Conservation (phyloP, 495 filamentous ascomycete species). For the Beverwykella pulmonaria region DNA sequence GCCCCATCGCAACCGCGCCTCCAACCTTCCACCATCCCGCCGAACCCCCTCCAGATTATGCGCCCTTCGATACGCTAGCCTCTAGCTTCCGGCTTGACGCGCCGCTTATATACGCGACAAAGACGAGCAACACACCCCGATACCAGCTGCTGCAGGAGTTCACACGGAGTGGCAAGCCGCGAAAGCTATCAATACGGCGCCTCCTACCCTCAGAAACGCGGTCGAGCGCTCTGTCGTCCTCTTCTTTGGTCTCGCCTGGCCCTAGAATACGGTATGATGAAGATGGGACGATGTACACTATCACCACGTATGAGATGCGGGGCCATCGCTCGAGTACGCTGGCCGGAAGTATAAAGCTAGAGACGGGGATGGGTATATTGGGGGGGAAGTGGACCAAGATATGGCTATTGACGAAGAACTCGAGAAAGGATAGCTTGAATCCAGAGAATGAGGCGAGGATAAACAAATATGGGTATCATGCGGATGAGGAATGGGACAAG, state of each 20-base stretch:
- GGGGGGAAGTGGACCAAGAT: slow-evolving; percentile 28
- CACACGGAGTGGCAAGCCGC: slow-evolving; percentile 21
- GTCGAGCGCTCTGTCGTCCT: slow-evolving; percentile 7
- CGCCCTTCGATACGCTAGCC: slow-evolving; percentile 23
- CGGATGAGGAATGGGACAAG: slow-evolving; percentile 35
- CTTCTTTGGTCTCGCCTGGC: not conserved
- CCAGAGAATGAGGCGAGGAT: slow-evolving; percentile 32
- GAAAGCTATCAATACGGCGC: slow-evolving; percentile 27
- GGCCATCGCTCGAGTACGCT: slow-evolving; percentile 23
- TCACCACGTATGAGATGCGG: slow-evolving; percentile 26
- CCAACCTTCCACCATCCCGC: not conserved
- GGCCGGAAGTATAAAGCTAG: slow-evolving; percentile 22
- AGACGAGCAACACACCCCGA: slow-evolving; percentile 25
- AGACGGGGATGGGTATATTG: slow-evolving; percentile 11
- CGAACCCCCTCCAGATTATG: slow-evolving; percentile 29
- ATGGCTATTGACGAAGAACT: slow-evolving; percentile 24
- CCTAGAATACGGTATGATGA: slow-evolving; percentile 25
- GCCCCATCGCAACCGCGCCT: slow-evolving; percentile 2
- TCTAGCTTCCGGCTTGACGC: slow-evolving; percentile 22
- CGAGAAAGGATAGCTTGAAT: slow-evolving; percentile 28
- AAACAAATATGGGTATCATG: slow-evolving; percentile 38
- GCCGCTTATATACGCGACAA: slow-evolving; percentile 29
- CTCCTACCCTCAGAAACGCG: slow-evolving; percentile 31
- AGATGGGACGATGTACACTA: slow-evolving; percentile 34
- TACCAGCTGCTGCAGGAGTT: slow-evolving; percentile 36